Evolutionary conservation across 306 rosid genomes (phyloP).

Genomic region (Glycine soja): DNA sequence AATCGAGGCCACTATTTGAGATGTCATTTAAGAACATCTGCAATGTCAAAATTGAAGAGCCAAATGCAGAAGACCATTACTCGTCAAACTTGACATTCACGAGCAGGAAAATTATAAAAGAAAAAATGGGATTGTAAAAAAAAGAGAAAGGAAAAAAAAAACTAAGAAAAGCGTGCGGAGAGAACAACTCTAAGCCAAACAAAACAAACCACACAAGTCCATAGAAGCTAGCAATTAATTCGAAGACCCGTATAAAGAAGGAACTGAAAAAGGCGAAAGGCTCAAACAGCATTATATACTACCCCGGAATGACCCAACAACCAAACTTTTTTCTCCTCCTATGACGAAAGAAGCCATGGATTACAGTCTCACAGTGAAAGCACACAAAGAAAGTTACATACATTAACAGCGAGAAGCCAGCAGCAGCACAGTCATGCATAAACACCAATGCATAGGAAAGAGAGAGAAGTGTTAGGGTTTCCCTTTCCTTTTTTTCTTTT

Average conservation of each 20-base stretch:
- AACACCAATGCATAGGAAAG: constrained; percentile 28
- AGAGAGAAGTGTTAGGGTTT: constrained; percentile 50
- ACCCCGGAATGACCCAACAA: constrained; percentile 46
- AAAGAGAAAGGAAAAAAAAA: background rate
- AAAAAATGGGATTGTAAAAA: background rate
- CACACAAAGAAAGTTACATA: constrained; percentile 34
- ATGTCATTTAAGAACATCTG: constrained; percentile 51
- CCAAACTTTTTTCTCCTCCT: constrained; percentile 24
- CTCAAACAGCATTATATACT: constrained; percentile 33
- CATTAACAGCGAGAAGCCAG: constrained; percentile 26
- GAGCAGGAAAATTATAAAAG: constrained; percentile 32
- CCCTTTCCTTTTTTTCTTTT: background rate
- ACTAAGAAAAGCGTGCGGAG: constrained; percentile 11
- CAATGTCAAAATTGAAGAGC: constrained; percentile 60
- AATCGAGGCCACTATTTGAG: constrained; percentile 53
- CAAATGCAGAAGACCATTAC: constrained; percentile 43
- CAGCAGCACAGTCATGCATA: constrained; percentile 27
- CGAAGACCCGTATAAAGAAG: constrained; percentile 30
- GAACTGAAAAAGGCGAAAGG: constrained; percentile 49
- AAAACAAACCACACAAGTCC: constrained; percentile 50
- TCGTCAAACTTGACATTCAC: constrained; percentile 45
- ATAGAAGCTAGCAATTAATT: constrained; percentile 25
- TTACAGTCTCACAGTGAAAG: constrained; percentile 49
- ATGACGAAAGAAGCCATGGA: constrained; percentile 45
- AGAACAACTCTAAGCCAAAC: constrained; percentile 41